A percentile compares a stretch with the other conserved stretches of the same genome.
Evolutionary conservation across 495 filamentous ascomycete genomes (phyloP).

Genomic region (Entonaema liquescens): DNA sequence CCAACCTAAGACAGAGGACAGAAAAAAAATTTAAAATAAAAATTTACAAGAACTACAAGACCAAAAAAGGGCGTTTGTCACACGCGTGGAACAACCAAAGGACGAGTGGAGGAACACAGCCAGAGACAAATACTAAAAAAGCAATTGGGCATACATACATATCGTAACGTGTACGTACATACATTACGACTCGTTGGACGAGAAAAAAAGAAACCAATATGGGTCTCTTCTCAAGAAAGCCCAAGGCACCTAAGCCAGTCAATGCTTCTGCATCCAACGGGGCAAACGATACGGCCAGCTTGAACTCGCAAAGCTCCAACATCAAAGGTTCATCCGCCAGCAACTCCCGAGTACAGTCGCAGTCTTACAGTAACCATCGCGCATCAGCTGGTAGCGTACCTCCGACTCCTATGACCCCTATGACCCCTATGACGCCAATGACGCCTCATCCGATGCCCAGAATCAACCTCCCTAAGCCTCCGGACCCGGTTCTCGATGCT

Average conservation of each 20-base stretch:
- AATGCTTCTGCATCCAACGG: slow-evolving; percentile 43
- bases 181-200: no score
- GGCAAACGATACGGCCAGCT: slow-evolving; percentile 46
- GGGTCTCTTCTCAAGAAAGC: slow-evolving; percentile 62
- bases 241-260: slow-evolving; percentile 55
- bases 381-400: slow-evolving; percentile 52
- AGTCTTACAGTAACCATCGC: slow-evolving; percentile 34
- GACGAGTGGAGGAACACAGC: slow-evolving; percentile 19
- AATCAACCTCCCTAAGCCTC: slow-evolving; percentile 81
- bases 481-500: slow-evolving; percentile 90
- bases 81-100: slow-evolving; percentile 16
- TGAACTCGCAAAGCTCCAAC: slow-evolving; percentile 49
- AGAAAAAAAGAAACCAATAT: slow-evolving; percentile 44
- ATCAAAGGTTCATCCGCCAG: slow-evolving; percentile 39
- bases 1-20: slow-evolving; percentile 44
- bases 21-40: slow-evolving; percentile 26
- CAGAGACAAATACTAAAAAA: slow-evolving; percentile 29
- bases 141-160: slow-evolving; percentile 31
- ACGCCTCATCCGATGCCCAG: slow-evolving; percentile 49
- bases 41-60: slow-evolving; percentile 18
- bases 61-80: slow-evolving; percentile 12
- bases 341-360: slow-evolving; percentile 36
- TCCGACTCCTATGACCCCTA: slow-evolving; percentile 49
- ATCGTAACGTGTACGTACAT: neutral
- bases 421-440: slow-evolving; percentile 46